A percentile compares a stretch with the other conserved stretches of the same genome.
phyloP scores from a whole-genome alignment of 2,329 filamentous ascomycete genomes.

The Dactylellina haptotyla region DNA sequence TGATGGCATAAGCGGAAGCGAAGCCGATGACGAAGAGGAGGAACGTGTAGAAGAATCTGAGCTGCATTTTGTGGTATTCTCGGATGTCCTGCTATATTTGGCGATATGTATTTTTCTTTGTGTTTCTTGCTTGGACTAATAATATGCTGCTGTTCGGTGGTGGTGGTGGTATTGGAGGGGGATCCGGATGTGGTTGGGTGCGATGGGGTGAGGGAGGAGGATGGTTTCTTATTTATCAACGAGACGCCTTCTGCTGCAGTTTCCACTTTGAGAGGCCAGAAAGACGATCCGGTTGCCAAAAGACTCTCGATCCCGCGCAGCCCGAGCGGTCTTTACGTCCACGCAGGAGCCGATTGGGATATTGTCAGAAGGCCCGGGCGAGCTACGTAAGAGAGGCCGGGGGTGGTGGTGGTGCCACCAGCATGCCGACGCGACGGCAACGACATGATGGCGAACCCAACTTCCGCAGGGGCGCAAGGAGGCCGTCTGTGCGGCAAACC shows the following conservation, averaged over 20 bases:
- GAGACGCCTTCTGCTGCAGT: conserved; percentile 5
- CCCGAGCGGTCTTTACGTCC: background rate
- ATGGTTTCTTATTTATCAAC: background rate
- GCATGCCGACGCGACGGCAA: too few species aligned
- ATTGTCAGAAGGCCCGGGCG: too few species aligned
- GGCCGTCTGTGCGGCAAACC: background rate
- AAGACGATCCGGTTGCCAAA: background rate
- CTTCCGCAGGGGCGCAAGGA: background rate
- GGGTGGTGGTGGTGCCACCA: too few species aligned
- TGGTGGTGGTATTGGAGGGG: background rate
- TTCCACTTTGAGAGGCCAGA: background rate
- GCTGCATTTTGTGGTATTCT: conserved; percentile 30
- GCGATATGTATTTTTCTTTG: background rate
- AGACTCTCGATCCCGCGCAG: conserved; percentile 12
- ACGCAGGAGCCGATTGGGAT: background rate
- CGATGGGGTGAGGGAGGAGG: background rate
- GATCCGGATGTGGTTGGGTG: background rate
- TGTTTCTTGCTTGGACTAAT: background rate
- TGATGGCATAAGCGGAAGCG: conserved; percentile 13
- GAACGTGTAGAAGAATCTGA: conserved; percentile 41
- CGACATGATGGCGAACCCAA: too few species aligned
- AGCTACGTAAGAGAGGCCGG: too few species aligned
- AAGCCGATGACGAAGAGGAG: conserved; percentile 33
- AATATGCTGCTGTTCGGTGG: background rate
- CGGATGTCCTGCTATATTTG: background rate